Evolutionary conservation across 371 early-diverging fungal genomes (phyloP).

Genomic region (Lichtheimia ornata): DNA sequence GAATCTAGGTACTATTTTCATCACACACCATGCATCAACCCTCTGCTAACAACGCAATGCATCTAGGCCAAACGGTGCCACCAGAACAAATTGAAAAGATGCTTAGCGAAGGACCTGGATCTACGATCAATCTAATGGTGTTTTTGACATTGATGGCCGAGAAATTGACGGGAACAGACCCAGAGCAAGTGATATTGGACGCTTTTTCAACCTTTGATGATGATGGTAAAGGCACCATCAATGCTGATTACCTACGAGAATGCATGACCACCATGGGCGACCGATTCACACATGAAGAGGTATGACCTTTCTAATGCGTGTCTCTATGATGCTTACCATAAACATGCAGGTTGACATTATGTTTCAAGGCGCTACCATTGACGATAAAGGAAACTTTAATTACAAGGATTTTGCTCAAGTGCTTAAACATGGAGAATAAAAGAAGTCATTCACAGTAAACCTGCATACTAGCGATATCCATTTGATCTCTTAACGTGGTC

Average conservation of each 20-base stretch:
- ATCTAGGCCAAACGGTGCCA: constrained; percentile 76
- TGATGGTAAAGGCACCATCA: constrained; percentile 75
- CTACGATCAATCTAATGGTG: constrained; percentile 86
- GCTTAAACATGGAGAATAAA: constrained; percentile 90
- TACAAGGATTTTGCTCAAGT: constrained; percentile 91
- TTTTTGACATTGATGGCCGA: constrained; percentile 96
- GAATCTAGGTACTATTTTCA: constrained; percentile 34
- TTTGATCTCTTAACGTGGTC: too few relatives aligned
- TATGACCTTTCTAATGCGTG: constrained; percentile 14
- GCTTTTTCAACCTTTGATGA: constrained; percentile 93
- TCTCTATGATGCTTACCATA: too few relatives aligned
- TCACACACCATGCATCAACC: background rate
- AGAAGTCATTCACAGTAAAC: too few relatives aligned
- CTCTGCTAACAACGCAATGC: background rate
- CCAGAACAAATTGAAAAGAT: constrained; percentile 88
- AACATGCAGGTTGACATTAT: constrained; percentile 79
- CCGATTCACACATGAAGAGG: constrained; percentile 89
- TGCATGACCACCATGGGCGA: constrained; percentile 91
- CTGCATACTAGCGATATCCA: too few relatives aligned
- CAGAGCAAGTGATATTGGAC: constrained; percentile 82
- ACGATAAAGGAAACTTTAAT: constrained; percentile 80
- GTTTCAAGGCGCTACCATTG: constrained; percentile 89
- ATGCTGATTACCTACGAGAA: constrained; percentile 80
- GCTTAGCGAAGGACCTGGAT: constrained; percentile 86
- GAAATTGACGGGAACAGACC: constrained; percentile 85